phyloP scores from a whole-genome alignment of 2,329 filamentous ascomycete genomes.

The Scytalidium sp. region DNA sequence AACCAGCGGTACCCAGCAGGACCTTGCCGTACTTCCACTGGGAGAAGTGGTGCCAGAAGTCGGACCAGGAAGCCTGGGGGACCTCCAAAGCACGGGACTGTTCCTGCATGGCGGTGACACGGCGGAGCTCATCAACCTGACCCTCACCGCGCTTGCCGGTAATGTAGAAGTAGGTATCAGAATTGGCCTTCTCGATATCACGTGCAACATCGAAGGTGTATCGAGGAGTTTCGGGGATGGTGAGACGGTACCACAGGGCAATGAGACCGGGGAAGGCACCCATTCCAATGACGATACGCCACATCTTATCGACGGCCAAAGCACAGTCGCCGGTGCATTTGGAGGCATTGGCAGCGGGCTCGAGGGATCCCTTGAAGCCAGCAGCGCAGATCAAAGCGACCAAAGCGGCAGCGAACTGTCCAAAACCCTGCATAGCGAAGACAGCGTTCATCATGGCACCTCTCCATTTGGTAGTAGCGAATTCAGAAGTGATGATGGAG shows the following conservation, averaged over 20 bases:
- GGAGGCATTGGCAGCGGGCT: constrained; percentile 45
- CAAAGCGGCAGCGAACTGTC: constrained; percentile 73
- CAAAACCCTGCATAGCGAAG: constrained; percentile 84
- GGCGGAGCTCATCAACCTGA: constrained; percentile 62
- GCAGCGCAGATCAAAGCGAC: constrained; percentile 72
- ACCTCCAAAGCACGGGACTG: constrained; percentile 54
- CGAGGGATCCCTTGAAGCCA: constrained; percentile 65
- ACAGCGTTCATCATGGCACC: constrained; percentile 86
- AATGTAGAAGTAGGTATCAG: constrained; percentile 74
- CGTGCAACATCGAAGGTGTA: constrained; percentile 82
- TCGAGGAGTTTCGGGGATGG: constrained; percentile 82
- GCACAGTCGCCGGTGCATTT: constrained; percentile 63
- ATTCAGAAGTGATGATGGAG: constrained; percentile 83
- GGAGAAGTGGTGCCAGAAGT: constrained; percentile 70
- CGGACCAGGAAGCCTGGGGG: constrained; percentile 67
- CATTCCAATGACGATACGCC: constrained; percentile 77
- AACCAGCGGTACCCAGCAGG: constrained; percentile 75
- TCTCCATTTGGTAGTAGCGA: constrained; percentile 80
- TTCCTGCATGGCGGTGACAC: constrained; percentile 54
- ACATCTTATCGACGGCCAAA: constrained; percentile 82
- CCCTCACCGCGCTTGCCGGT: constrained; percentile 56
- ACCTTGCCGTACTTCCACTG: constrained; percentile 70
- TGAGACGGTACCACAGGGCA: constrained; percentile 79
- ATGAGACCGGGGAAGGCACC: constrained; percentile 78
- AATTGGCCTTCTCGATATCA: constrained; percentile 70